Conservation (phyloP, 805 yeast species). For the Debaryomyces tyrocola region DNA sequence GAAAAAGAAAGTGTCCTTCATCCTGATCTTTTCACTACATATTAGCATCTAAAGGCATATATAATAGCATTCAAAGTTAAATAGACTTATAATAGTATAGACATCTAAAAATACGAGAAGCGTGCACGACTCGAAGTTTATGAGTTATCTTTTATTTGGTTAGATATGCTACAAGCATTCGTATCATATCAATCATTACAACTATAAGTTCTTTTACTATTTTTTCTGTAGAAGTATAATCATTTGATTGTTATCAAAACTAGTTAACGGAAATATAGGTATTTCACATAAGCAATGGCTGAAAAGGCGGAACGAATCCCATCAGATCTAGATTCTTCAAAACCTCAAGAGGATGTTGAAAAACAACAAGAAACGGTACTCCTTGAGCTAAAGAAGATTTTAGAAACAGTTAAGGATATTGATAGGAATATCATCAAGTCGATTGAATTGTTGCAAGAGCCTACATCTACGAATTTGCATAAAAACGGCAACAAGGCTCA, state of each 20-base stretch:
- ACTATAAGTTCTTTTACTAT: no score
- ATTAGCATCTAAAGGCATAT: background rate
- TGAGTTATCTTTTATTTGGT: background rate
- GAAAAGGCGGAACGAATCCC: background rate
- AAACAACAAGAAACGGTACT: conserved; percentile 26
- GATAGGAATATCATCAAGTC: conserved; percentile 26
- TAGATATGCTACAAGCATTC: no score
- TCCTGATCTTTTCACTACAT: background rate
- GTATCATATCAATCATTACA: no score
- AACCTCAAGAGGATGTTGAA: conserved; percentile 3
- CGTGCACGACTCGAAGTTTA: background rate
- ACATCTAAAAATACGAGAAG: background rate
- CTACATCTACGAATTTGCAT: background rate
- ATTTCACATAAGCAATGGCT: no score
- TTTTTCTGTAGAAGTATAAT: no score
- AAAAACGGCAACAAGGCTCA: background rate
- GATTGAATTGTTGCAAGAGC: conserved; percentile 19
- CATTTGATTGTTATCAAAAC: no score
- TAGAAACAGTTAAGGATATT: conserved; percentile 30
- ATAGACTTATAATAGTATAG: background rate
- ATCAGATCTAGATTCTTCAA: background rate
- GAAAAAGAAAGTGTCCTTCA: background rate
- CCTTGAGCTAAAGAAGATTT: conserved; percentile 33
- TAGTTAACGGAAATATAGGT: no score
- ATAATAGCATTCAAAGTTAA: background rate